phyloP scores from a whole-genome alignment of 345 rosid genomes.

The Linum usitatissimum region DNA sequence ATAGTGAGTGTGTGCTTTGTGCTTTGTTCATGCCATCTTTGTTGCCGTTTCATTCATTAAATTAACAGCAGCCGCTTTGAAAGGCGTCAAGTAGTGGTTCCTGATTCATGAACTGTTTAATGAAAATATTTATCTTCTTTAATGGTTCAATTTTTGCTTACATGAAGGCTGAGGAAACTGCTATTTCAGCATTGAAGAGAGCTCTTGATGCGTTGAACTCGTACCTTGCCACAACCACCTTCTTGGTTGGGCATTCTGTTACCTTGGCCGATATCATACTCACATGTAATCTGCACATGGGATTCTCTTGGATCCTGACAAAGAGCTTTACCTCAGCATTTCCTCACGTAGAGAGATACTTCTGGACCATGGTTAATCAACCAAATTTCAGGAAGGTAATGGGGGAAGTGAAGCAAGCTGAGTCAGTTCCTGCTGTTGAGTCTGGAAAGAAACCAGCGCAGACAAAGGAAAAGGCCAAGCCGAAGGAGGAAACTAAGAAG shows the following conservation, averaged over 20 bases:
- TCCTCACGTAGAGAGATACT: constrained; percentile 96
- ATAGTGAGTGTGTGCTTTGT: no score
- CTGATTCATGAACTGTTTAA: neutral
- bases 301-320: constrained; percentile 44
- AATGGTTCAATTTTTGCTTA: neutral
- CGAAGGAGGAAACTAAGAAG: constrained; percentile 58
- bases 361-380: constrained; percentile 92
- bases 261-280: constrained; percentile 74
- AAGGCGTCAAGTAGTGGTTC: neutral
- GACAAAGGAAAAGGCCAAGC: constrained; percentile 54
- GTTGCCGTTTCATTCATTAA: no score
- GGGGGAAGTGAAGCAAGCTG: constrained; percentile 83
- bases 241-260: constrained; percentile 79
- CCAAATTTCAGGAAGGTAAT: constrained; percentile 72
- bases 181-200: constrained; percentile 63
- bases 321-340: constrained; percentile 76
- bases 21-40: no score
- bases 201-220: constrained; percentile 62
- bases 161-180: constrained; percentile 72
- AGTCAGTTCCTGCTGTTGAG: constrained; percentile 41
- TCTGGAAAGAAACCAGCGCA: constrained; percentile 59
- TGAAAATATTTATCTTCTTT: neutral
- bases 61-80: no score
- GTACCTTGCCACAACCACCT: constrained; percentile 68
- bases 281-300: constrained; percentile 59